Evolutionary conservation across 2,329 filamentous ascomycete genomes (phyloP).

Genomic region (Plectosphaerella cucumerina): DNA sequence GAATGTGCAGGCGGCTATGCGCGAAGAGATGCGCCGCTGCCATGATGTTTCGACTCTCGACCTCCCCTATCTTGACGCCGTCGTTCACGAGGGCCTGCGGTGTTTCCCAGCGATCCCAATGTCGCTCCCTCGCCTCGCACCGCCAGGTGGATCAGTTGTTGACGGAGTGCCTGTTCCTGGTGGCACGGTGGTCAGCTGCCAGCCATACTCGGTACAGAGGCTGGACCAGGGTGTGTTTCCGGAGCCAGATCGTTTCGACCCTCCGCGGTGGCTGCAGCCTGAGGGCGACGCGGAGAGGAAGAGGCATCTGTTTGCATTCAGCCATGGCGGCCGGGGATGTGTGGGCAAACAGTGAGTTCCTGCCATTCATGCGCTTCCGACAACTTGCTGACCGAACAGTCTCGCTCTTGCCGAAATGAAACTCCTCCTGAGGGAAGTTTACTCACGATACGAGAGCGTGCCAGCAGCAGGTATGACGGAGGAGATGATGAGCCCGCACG

Average conservation of each 20-base stretch:
- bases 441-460: not conserved
- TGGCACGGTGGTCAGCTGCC: slow-evolving; percentile 54
- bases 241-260: slow-evolving; percentile 71
- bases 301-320: slow-evolving; percentile 56
- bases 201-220: slow-evolving; percentile 57
- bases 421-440: slow-evolving; percentile 1
- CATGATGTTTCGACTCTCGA: slow-evolving; percentile 34
- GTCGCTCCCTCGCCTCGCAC: slow-evolving; percentile 58
- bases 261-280: slow-evolving; percentile 76
- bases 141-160: slow-evolving; percentile 47
- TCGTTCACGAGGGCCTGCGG: slow-evolving; percentile 58
- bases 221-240: slow-evolving; percentile 66
- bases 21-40: slow-evolving; percentile 44
- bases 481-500: slow-evolving; percentile 7
- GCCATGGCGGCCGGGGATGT: not conserved
- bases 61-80: slow-evolving; percentile 57
- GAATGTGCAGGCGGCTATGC: slow-evolving; percentile 46
- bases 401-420: slow-evolving; percentile 8
- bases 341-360: not conserved
- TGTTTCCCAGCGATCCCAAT: slow-evolving; percentile 63
- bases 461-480: slow-evolving; percentile 1
- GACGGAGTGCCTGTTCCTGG: slow-evolving; percentile 51
- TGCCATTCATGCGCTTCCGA: too few species aligned
- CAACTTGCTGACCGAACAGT: not conserved
- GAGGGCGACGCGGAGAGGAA: slow-evolving; percentile 69